Base-by-base conservation (phyloP, 805 yeast species). In the Blastobotrys muscicola region DNA sequence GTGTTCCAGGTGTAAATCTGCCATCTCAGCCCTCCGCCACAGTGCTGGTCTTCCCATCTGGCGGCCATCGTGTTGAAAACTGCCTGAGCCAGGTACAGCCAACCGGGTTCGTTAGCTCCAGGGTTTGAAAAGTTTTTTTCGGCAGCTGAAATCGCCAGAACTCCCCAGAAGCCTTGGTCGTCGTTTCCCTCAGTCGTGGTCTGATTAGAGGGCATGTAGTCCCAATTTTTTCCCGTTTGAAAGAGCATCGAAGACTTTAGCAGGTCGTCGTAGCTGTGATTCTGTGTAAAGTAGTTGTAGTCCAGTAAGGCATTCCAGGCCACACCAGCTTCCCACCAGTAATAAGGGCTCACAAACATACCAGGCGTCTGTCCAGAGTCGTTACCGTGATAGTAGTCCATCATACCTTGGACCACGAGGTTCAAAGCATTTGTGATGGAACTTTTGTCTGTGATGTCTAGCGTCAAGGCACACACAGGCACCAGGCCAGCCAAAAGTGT, bases 301-400 rank as follows among this genome's bases (percentile, higher is more conserved):
- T 85, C 95, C 32, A 90, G 87, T 90, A 87, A 41, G 29, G 58
- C 44, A 23, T 60, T 60, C 64, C 63, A 71, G 1, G 82, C 86
- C 44, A 84, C 92, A 52, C 94, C 94, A 23, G 92, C 86, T 63
- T 82, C 84, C 94, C 94, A 84, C 94, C 94, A 84, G 66, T 83
- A 84, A 69, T 84, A 84, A 2, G 94, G 94, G 51, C 62, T 52
- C 8, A 74, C 66, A 59, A 84, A 81, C 80, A 75, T 70, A 29
- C 94, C 94, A 11, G 80, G 67, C 12, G 82, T 70, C 34, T 83
- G 81, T 29, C 92, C 92, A 36, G 66, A 61, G 29, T 71, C 66
- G 15, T 60, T 55, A 33, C 94, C 90, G n/a, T 72, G 77, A 57
- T 87, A 86, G 62, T 87, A 87, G 66, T 84, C 89, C 69, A 87